Base-by-base conservation (phyloP, 2,329 filamentous ascomycete genomes). In the Diaporthe ampelina region DNA sequence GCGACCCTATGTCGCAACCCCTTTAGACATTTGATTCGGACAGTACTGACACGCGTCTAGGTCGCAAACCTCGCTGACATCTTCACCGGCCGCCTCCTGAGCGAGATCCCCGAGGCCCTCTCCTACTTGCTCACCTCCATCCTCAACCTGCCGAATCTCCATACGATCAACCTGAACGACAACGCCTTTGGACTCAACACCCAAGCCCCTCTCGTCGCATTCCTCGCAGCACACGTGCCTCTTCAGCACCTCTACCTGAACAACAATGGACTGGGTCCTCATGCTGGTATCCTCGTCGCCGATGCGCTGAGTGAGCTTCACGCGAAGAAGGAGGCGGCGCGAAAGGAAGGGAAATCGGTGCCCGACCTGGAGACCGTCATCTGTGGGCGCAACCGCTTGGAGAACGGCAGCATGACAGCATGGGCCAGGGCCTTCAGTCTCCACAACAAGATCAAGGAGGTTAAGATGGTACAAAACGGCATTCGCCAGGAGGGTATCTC, bases 381-480 rank as follows among this genome's bases (percentile, higher is more conserved):
- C 81, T 99, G 97, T 84, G 97, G 97, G 56, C 94, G 97, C 78
- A 99, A 99, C 86, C 90, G 97, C 78, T 89, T 99, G 67, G 97
- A 99, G 86, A 98, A 95, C 80, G 97, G 96, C 78, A 97, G 93
- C 81, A 99, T 99, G 97, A 91, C 91, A 19, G 95, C 96, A 0
- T 99, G 97, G 97, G 95, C 95, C 56, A 94, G 93, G 82, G 90
- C 95, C 0, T 98, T 94, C 83, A 91, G 92, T 79, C 92, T 96
- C 74, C 95, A 98, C 82, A 91, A 90, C 77, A 93, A 93, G 73
- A 90, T 99, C 77, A 94, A 93, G 84, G 92, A 92, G 74, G 91
- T 99, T 78, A 97, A 96, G 88, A 98, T 99, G 97, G 95, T 97
- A 35, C 97, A 98, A 85, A 98, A 99, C 83, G 97, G 97, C 70